Conservation (phyloP, 805 yeast species). For the Metschnikowia orientalis region DNA sequence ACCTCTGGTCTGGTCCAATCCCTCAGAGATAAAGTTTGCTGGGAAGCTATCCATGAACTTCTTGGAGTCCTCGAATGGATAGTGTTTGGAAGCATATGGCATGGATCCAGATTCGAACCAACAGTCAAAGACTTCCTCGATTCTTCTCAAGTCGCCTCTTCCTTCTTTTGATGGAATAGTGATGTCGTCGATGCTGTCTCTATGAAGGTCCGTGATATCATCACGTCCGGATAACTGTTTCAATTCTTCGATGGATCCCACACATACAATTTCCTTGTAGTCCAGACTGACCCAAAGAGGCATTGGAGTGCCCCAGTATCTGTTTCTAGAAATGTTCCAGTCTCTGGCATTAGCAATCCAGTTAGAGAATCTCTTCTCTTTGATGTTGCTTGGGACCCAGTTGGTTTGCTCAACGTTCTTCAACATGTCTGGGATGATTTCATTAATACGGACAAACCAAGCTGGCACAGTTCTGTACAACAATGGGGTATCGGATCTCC, state of each 20-base stretch:
- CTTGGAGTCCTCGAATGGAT: conserved; percentile 87
- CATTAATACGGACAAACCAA: conserved; percentile 92
- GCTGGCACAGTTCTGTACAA: conserved; percentile 96
- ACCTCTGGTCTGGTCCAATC: conserved; percentile 99
- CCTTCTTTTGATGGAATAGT: conserved; percentile 92
- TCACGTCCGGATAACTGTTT: conserved; percentile 75
- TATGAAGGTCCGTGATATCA: conserved; percentile 85
- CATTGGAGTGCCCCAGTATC: conserved; percentile 99
- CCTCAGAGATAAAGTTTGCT: conserved; percentile 97
- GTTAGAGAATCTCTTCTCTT: conserved; percentile 93
- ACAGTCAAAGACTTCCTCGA: conserved; percentile 98
- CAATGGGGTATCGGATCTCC: conserved; percentile 99
- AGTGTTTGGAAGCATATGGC: conserved; percentile 97
- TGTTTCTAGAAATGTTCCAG: conserved; percentile 97
- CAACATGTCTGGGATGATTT: conserved; percentile 84
- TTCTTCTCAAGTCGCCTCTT: conserved; percentile 80
- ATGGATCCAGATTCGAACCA: conserved; percentile 99
- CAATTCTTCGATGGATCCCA: conserved; percentile 88
- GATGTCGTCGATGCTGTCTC: conserved; percentile 85
- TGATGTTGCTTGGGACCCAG: conserved; percentile 91
- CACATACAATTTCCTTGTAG: conserved; percentile 84
- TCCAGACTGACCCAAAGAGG: conserved; percentile 98
- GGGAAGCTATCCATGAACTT: conserved; percentile 76
- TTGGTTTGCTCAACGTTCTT: conserved; percentile 77
- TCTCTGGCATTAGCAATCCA: conserved; percentile 99